phyloP scores from a whole-genome alignment of 495 filamentous ascomycete species.

The Xylaria flabelliformis region DNA sequence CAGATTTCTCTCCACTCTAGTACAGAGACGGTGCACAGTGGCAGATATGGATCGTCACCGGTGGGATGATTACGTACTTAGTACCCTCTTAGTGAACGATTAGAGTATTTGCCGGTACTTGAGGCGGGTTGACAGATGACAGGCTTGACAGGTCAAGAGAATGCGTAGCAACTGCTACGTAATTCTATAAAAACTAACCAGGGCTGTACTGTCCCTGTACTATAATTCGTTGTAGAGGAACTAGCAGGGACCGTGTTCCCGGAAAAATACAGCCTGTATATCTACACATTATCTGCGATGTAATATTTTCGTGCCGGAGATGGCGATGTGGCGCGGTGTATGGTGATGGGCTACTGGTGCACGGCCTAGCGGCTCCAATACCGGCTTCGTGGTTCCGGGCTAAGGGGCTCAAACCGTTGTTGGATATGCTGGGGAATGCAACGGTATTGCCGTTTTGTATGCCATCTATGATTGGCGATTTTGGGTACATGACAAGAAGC shows the following conservation, averaged over 20 bases:
- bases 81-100: neutral
- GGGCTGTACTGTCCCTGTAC: neutral
- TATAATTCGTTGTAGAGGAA: no score
- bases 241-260: neutral
- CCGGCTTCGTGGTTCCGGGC: neutral
- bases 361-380: neutral
- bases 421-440: neutral
- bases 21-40: neutral
- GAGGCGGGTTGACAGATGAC: neutral
- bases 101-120: neutral
- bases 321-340: neutral
- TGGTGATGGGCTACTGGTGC: neutral
- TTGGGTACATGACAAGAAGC: neutral
- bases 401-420: neutral
- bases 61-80: neutral
- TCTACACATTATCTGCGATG: neutral
- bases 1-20: neutral
- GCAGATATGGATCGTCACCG: neutral
- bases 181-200: neutral
- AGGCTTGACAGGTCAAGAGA: neutral
- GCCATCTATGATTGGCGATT: neutral
- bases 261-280: neutral
- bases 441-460: neutral
- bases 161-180: neutral
- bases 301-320: constrained; percentile 6